These are phyloP conservation scores for Plectosphaerella sp. DNA, from an alignment of 2,329 filamentous ascomycete genomes.

Conservation along the genomic window DNA sequence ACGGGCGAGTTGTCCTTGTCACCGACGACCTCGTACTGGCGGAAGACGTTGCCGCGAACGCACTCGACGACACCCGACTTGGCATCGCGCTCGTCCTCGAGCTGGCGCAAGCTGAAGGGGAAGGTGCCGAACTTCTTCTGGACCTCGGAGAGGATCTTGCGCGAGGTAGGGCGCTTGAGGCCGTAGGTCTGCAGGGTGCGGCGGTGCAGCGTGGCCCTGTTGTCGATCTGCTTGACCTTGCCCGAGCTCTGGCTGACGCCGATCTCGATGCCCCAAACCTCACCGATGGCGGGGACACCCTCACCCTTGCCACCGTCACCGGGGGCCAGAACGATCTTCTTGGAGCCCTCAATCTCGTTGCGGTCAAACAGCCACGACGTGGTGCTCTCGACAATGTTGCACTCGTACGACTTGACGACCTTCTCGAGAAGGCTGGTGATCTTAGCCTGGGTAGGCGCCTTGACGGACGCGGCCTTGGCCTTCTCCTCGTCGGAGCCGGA, in stretches of 20 bases:
- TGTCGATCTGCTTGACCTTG: conserved; percentile 89
- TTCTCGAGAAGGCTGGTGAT: conserved; percentile 89
- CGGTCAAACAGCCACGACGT: conserved; percentile 95
- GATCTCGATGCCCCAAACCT: conserved; percentile 97
- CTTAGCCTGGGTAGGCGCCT: conserved; percentile 78
- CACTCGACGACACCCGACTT: conserved; percentile 95
- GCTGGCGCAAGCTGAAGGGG: conserved; percentile 94
- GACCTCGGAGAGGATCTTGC: conserved; percentile 88
- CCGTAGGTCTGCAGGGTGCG: conserved; percentile 88
- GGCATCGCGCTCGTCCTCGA: conserved; percentile 94
- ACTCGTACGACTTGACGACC: conserved; percentile 84
- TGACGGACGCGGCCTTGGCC: conserved; percentile 79
- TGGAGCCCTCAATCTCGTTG: conserved; percentile 94
- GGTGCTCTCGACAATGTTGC: conserved; percentile 93
- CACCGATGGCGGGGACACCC: conserved; percentile 79
- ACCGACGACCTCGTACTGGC: conserved; percentile 93
- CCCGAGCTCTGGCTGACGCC: conserved; percentile 86
- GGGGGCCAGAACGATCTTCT: conserved; percentile 94
- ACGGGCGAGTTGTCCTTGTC: conserved; percentile 87
- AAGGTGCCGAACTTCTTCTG: conserved; percentile 97
- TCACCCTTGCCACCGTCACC: conserved; percentile 88
- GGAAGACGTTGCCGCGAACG: conserved; percentile 85
- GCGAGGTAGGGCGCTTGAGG: conserved; percentile 89
- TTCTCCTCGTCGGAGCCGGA: conserved; percentile 90
- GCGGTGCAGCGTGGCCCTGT: conserved; percentile 87